Base-by-base conservation (phyloP, 192 early-diverging fungal species). In the Umbelopsis isabellina region DNA sequence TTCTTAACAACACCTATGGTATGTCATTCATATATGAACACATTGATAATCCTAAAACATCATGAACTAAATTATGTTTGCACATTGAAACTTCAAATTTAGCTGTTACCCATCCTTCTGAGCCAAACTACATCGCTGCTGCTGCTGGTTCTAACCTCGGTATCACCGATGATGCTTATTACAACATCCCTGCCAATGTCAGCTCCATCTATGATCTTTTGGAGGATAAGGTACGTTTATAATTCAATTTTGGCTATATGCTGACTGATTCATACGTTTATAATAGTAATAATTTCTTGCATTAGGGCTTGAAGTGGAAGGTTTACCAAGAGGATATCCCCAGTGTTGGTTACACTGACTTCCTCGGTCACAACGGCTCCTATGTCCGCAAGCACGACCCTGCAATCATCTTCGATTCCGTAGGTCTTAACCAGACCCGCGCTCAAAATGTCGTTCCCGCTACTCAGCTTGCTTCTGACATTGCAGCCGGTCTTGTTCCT, bases 71-170 rank as follows among this genome's bases (percentile, higher is more conserved):
- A 68, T 68, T 18, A 4, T 9, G 13, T 50, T 0, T 68, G 37
- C 37, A 10, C 1, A 1, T 41, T 41, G 37, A 9, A 41, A 52
- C 16, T 30, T 18, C 2, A 15, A 10, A 30, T n/a, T 16, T 68
- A 68, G 74, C 71, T 16, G 46, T 77, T 25, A 77, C 76, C 30
- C 89, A 91, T 71, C 90, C 90, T 15, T 90, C 88, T 46, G 84
- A 93, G 74, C 89, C 89, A 67, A 93, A 93, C 80, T 93, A 93
- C 77, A 72, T 92, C 67, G 88, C 86, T 30, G 80, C 87, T 45
- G 80, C 82, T 50, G 77, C 67, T 48, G 86, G 86, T 33, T 74
- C 70, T 67, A 78, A 74, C 65, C 73, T 78, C 64, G 86, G 87
- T 27, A 74, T 80, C 52, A 55, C 49, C 15, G 72, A 81, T 47